Conservation (phyloP, 2,329 filamentous ascomycete genomes). For the Neopestalotiopsis clavispora region DNA sequence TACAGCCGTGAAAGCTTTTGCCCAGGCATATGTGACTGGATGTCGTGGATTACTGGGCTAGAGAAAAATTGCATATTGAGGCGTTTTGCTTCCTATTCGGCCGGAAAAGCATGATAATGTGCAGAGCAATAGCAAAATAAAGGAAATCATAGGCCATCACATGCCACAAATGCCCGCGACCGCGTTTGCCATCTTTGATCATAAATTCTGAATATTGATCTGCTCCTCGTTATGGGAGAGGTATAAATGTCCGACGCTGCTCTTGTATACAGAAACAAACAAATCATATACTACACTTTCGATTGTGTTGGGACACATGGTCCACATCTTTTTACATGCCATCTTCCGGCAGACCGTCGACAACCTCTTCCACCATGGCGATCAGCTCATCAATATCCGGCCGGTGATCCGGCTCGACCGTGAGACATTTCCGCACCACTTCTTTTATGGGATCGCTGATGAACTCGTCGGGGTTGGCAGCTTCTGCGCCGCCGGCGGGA, state of each 20-base stretch:
- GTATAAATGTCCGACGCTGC: constrained; percentile 11
- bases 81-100: too few relatives aligned
- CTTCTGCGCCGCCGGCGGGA: constrained; percentile 35
- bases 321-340: constrained; percentile 15
- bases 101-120: neutral
- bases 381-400: constrained; percentile 55
- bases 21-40: too few relatives aligned
- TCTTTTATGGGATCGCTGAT: constrained; percentile 87
- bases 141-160: neutral
- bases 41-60: too few relatives aligned
- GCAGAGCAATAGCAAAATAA: neutral
- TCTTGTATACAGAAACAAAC: constrained; percentile 1
- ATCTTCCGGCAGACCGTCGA: constrained; percentile 37
- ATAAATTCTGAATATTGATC: neutral
- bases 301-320: neutral
- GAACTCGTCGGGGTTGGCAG: constrained; percentile 43
- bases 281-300: neutral
- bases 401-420: constrained; percentile 84
- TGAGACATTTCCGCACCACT: constrained; percentile 84
- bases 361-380: constrained; percentile 36
- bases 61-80: too few relatives aligned
- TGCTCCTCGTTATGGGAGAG: neutral
- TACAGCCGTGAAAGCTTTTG: too few relatives aligned
- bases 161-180: neutral
- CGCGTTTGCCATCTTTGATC: neutral